phyloP scores from a whole-genome alignment of 345 rosid genomes.

The Boechera divaricarpa region DNA sequence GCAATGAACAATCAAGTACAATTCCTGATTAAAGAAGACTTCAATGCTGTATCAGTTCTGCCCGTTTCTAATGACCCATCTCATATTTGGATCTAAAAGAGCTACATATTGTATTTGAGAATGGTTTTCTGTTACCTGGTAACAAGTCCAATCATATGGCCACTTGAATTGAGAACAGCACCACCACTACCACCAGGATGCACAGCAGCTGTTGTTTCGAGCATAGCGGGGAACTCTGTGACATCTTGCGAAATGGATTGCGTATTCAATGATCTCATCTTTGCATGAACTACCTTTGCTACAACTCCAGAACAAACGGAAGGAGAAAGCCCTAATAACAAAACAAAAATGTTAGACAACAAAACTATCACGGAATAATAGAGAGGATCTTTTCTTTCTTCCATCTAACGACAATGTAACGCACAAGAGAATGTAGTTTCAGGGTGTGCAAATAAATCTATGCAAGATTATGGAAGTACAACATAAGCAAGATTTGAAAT shows the following conservation, averaged over 20 bases:
- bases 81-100: not conserved
- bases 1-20: constrained; percentile 1
- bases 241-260: constrained; percentile 44
- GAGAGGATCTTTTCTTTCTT: constrained; percentile 13
- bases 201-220: constrained; percentile 96
- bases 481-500: not conserved
- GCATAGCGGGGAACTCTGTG: constrained; percentile 73
- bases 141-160: constrained; percentile 89
- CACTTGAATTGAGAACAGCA: constrained; percentile 77
- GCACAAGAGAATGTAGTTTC: constrained; percentile 12
- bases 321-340: constrained; percentile 66
- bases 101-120: not conserved
- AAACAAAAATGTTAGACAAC: constrained; percentile 17
- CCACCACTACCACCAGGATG: constrained; percentile 98
- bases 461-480: constrained; percentile 17
- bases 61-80: not conserved
- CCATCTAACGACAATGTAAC: not conserved
- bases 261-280: constrained; percentile 39
- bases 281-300: constrained; percentile 75
- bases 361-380: constrained; percentile 17
- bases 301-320: constrained; percentile 87
- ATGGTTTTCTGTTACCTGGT: constrained; percentile 63
- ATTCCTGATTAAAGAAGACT: constrained; percentile 12
- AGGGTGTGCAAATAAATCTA: constrained; percentile 11
- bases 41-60: not conserved